These are phyloP conservation scores for Xylaria sp. DNA, from an alignment of 2,329 filamentous ascomycete genomes.

Conservation along the genomic window DNA sequence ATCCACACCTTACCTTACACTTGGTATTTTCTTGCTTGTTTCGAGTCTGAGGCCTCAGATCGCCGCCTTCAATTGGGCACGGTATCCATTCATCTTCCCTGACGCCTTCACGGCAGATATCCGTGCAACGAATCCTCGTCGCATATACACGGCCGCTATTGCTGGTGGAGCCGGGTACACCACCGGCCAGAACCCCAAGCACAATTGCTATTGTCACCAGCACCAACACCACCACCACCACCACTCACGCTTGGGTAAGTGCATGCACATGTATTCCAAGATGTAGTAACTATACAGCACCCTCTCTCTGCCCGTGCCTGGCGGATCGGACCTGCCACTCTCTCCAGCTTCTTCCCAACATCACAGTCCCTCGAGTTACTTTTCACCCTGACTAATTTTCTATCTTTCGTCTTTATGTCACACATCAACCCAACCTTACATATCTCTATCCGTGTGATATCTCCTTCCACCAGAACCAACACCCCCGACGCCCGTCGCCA, in stretches of 20 bases:
- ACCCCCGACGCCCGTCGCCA: not conserved
- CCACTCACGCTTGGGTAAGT: slow-evolving; percentile 19
- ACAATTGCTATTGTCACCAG: slow-evolving; percentile 20
- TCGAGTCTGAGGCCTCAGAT: not conserved
- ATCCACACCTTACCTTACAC: not conserved
- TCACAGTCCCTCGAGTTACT: not conserved
- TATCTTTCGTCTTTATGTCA: slow-evolving; percentile 11
- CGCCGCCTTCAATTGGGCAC: slow-evolving; percentile 22
- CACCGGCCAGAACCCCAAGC: slow-evolving; percentile 20
- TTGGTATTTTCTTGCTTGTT: not conserved
- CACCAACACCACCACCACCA: not conserved
- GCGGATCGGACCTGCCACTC: not conserved
- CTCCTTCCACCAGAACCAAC: slow-evolving; percentile 8
- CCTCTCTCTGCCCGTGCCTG: not conserved
- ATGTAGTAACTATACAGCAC: not conserved
- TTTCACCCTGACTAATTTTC: not conserved
- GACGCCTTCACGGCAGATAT: not conserved
- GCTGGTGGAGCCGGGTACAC: slow-evolving; percentile 14
- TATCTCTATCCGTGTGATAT: not conserved
- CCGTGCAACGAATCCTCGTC: slow-evolving; percentile 2
- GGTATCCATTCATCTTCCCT: not conserved
- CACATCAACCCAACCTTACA: slow-evolving; percentile 8
- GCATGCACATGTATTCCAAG: not conserved
- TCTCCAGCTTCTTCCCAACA: not conserved
- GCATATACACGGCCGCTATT: slow-evolving; percentile 14